Evolutionary conservation across 169 alveolate genomes (phyloP).

Genomic region (Eimeria brunetti): DNA sequence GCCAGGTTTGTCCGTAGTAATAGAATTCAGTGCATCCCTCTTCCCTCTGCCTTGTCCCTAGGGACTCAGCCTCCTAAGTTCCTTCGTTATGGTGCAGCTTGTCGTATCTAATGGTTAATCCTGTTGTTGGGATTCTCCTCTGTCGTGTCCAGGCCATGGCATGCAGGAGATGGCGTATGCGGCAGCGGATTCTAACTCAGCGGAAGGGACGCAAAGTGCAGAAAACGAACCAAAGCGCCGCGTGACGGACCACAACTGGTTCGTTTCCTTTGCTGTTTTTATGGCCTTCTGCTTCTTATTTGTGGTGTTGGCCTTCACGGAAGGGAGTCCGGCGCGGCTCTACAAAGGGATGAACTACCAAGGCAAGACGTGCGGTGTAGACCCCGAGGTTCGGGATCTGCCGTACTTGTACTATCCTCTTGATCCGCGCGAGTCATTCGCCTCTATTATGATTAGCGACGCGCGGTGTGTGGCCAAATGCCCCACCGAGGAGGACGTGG

Average conservation of each 20-base stretch:
- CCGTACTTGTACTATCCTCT: constrained; percentile 78
- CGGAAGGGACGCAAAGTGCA: neutral
- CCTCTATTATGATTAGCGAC: constrained; percentile 54
- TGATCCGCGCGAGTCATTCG: constrained; percentile 78
- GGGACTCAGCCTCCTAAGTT: neutral
- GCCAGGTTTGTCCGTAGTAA: constrained; percentile 12
- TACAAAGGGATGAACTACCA: constrained; percentile 78
- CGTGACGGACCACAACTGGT: constrained; percentile 65
- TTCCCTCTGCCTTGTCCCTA: neutral
- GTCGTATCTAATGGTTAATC: neutral
- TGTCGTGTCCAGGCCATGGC: neutral
- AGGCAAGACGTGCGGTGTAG: constrained; percentile 81
- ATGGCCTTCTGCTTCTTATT: constrained; percentile 25
- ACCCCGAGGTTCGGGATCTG: constrained; percentile 61
- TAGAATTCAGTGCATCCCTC: neutral
- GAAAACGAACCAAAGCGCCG: constrained; percentile 39
- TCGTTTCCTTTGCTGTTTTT: constrained; percentile 3
- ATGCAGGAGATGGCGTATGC: constrained; percentile 10
- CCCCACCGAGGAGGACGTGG: constrained; percentile 74
- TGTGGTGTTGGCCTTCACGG: constrained; percentile 65
- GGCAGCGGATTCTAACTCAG: neutral
- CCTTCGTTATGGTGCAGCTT: neutral
- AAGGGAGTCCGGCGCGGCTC: constrained; percentile 77
- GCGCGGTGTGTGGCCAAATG: constrained; percentile 78
- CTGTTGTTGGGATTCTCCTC: neutral